Percentiles rank a stretch among this genome's conserved stretches.
Evolutionary conservation across 2,329 filamentous ascomycete genomes (phyloP).

Genomic region (Calonectria crousiana): DNA sequence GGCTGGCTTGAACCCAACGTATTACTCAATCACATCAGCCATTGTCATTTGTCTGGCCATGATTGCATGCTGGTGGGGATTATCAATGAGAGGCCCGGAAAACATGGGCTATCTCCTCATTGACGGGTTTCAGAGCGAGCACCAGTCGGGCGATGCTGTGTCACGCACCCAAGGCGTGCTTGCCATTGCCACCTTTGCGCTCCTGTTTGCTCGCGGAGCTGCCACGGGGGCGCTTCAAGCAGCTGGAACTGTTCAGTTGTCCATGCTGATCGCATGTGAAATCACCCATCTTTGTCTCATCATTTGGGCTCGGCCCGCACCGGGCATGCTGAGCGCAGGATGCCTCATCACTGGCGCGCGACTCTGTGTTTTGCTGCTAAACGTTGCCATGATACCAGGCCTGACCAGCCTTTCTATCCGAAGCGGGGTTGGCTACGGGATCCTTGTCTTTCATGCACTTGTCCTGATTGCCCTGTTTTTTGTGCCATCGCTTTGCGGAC

Average conservation of each 20-base stretch:
- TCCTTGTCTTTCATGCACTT: conserved; percentile 74
- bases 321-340: conserved; percentile 16
- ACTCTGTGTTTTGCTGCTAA: conserved; percentile 35
- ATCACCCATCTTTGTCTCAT: conserved; percentile 10
- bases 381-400: conserved; percentile 67
- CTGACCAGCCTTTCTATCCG: conserved; percentile 71
- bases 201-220: conserved; percentile 31
- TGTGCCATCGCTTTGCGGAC: conserved; percentile 27
- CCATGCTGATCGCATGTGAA: conserved; percentile 27
- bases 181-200: conserved; percentile 41
- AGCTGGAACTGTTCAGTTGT: conserved; percentile 12
- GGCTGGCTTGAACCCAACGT: conserved; percentile 30
- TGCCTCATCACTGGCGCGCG: conserved; percentile 15
- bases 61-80: conserved; percentile 45
- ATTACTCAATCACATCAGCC: conserved; percentile 50
- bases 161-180: conserved; percentile 62
- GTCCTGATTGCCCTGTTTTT: conserved; percentile 51
- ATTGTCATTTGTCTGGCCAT: conserved; percentile 39
- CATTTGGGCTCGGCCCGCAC: conserved; percentile 72
- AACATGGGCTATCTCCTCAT: conserved; percentile 40
- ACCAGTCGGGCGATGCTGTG: conserved; percentile 60
- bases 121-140: conserved; percentile 75
- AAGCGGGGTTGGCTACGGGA: conserved; percentile 78
- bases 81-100: conserved; percentile 37
- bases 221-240: conserved; percentile 31